Conservation (phyloP, 495 filamentous ascomycete genomes). For the Neurospora sp. region DNA sequence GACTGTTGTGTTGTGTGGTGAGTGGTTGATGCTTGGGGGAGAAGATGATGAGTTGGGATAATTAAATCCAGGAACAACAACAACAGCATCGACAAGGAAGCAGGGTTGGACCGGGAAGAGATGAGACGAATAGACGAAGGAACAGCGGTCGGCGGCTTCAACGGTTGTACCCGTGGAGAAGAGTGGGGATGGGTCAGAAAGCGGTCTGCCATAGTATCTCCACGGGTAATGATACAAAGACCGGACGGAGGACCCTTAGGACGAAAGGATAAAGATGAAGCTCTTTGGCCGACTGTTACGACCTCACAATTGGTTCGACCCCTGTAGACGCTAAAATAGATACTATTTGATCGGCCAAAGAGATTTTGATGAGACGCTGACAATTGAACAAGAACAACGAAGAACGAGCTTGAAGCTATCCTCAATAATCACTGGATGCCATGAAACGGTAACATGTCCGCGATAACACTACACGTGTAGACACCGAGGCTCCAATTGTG, state of each 20-base stretch:
- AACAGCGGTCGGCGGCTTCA: not conserved
- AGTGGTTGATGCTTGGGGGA: not conserved
- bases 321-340: not conserved
- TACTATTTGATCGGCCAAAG: not conserved
- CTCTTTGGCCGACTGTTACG: too few relatives aligned
- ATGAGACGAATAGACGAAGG: not conserved
- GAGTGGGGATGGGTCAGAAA: not conserved
- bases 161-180: not conserved
- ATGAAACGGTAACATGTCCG: not conserved
- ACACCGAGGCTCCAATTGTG: not conserved
- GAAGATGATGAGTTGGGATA: not conserved
- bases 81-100: not conserved
- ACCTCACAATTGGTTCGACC: not conserved
- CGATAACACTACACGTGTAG: not conserved
- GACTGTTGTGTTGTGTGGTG: not conserved
- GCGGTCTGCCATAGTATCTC: not conserved
- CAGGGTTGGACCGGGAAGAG: not conserved
- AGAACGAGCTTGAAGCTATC: not conserved
- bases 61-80: not conserved
- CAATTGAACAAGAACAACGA: not conserved
- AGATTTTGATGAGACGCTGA: not conserved
- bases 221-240: not conserved
- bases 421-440: not conserved
- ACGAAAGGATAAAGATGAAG: not conserved
- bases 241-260: not conserved